Conservation (phyloP, 1,284 basidiomycete genomes). For the Mycosarcoma maydis region DNA sequence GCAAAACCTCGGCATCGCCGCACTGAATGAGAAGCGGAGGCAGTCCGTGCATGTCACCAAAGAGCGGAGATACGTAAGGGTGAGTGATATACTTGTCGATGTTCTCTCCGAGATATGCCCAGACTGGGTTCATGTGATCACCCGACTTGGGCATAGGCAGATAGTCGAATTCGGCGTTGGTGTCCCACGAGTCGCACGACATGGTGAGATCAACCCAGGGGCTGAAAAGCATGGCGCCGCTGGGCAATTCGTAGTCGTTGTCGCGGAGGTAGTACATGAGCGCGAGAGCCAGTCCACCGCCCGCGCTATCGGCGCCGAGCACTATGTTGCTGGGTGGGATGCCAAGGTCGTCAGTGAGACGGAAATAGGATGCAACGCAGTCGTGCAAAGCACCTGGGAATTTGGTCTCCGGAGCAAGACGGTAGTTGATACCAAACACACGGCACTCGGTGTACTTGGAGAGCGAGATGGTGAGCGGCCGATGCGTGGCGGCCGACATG, state of each 20-base stretch:
- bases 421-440: constrained; percentile 97
- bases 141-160: constrained; percentile 70
- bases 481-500: constrained; percentile 91
- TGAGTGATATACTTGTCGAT: constrained; percentile 88
- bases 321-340: constrained; percentile 78
- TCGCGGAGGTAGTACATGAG: constrained; percentile 84
- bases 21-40: constrained; percentile 92
- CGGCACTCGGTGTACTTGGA: constrained; percentile 89
- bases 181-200: constrained; percentile 97
- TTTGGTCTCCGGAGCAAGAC: constrained; percentile 89
- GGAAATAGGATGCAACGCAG: constrained; percentile 84
- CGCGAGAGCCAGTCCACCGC: constrained; percentile 86
- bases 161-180: constrained; percentile 76
- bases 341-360: constrained; percentile 85
- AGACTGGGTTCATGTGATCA: constrained; percentile 93
- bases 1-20: constrained; percentile 90
- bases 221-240: constrained; percentile 66
- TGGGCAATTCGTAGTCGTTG: constrained; percentile 63
- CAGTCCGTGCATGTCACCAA: constrained; percentile 85
- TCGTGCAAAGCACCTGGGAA: constrained; percentile 96
- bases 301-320: constrained; percentile 86
- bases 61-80: constrained; percentile 86
- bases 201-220: constrained; percentile 78
- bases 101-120: constrained; percentile 86
- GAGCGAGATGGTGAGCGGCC: constrained; percentile 88